Conservation (phyloP, 2,329 filamentous ascomycete species). For the Elsinoe fawcettii region DNA sequence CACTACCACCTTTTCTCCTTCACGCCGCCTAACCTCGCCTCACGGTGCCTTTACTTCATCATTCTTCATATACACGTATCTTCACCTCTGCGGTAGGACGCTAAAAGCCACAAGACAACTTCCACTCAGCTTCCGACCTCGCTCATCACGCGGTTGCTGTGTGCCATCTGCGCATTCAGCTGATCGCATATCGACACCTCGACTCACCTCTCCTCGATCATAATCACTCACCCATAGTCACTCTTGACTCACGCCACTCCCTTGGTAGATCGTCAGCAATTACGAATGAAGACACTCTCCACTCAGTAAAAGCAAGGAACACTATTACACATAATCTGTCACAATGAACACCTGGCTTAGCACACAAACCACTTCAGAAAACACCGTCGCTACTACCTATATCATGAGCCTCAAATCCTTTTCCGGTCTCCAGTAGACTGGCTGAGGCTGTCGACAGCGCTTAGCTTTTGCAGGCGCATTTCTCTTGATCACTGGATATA, state of each 20-base stretch:
- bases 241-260: conserved; percentile 4
- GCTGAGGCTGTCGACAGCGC: neutral
- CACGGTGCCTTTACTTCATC: neutral
- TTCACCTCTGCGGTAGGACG: conserved; percentile 15
- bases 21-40: neutral
- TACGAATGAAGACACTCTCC: conserved; percentile 6
- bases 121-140: conserved; percentile 9
- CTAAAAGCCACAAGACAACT: conserved; percentile 6
- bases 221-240: neutral
- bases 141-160: conserved; percentile 11
- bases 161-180: conserved; percentile 13
- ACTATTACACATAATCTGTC: neutral
- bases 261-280: neutral
- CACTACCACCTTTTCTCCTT: neutral
- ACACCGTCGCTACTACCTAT: neutral
- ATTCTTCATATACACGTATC: conserved; percentile 2
- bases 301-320: conserved; percentile 13
- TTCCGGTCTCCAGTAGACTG: conserved; percentile 15
- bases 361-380: conserved; percentile 1
- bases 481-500: neutral
- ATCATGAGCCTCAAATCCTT: conserved; percentile 7
- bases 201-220: neutral
- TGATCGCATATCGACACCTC: conserved; percentile 5
- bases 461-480: conserved; percentile 3
- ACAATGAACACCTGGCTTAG: conserved; percentile 11